phyloP scores from a whole-genome alignment of 208 protist species.

The Leishmania mexicana region DNA sequence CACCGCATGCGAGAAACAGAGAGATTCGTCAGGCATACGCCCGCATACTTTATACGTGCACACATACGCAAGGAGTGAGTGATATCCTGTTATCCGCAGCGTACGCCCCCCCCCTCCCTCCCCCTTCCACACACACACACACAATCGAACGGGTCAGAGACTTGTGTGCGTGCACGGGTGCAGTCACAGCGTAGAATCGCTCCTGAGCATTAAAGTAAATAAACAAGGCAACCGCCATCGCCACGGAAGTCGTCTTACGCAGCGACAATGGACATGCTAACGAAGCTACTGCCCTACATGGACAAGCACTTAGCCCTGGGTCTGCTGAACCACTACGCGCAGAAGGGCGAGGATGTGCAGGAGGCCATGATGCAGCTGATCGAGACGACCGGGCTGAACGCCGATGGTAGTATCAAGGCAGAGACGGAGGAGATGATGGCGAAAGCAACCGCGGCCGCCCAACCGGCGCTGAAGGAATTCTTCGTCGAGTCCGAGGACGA shows the following conservation, averaged over 20 bases:
- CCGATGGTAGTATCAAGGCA: slow-evolving; percentile 65
- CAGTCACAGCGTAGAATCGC: slow-evolving; percentile 1
- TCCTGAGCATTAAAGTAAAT: neutral
- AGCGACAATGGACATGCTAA: slow-evolving; percentile 68
- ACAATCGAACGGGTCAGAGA: neutral
- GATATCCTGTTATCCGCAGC: neutral
- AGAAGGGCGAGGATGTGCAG: slow-evolving; percentile 69
- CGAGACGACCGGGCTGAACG: slow-evolving; percentile 68
- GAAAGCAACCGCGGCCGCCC: slow-evolving; percentile 50
- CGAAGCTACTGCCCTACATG: slow-evolving; percentile 73
- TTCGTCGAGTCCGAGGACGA: slow-evolving; percentile 67
- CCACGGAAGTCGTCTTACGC: neutral
- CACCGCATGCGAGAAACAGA: neutral
- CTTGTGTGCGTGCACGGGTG: neutral
- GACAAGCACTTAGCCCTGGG: slow-evolving; percentile 89
- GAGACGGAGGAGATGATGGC: slow-evolving; percentile 74
- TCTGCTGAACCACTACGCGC: slow-evolving; percentile 75
- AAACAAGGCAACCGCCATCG: neutral
- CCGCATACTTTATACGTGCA: neutral
- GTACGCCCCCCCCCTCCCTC: neutral
- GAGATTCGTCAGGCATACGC: slow-evolving; percentile 9
- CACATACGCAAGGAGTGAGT: neutral
- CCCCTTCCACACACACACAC: neutral
- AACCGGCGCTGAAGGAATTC: slow-evolving; percentile 78
- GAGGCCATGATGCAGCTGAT: slow-evolving; percentile 72